These are phyloP conservation scores for Talaromyces verruculosus DNA, from an alignment of 2,329 filamentous ascomycete species.

Conservation along the genomic window DNA sequence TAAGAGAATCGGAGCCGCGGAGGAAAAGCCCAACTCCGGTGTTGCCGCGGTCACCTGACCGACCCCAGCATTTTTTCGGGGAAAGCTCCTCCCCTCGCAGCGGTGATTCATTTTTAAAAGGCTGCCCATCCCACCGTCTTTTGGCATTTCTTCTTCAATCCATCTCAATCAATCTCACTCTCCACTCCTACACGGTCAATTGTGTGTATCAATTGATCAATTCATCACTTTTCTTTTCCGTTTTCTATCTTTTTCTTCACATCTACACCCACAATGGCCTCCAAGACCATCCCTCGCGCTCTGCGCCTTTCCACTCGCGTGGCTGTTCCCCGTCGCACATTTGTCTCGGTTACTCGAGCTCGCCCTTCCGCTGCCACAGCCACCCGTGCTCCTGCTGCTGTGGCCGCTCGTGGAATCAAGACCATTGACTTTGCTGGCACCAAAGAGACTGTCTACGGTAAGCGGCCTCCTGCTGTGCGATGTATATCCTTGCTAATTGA, in stretches of 20 bases:
- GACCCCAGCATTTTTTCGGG: conserved; percentile 20
- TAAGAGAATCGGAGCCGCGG: conserved; percentile 25
- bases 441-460: conserved; percentile 82
- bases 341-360: conserved; percentile 56
- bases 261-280: conserved; percentile 42
- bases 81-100: conserved; percentile 25
- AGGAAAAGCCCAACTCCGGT: conserved; percentile 31
- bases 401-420: conserved; percentile 76
- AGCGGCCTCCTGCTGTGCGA: not conserved
- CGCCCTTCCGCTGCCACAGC: conserved; percentile 52
- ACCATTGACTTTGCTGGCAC: conserved; percentile 97
- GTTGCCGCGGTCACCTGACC: conserved; percentile 20
- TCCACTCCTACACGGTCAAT: conserved; percentile 15
- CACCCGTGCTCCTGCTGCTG: conserved; percentile 51
- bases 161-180: conserved; percentile 21
- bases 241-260: not conserved
- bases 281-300: conserved; percentile 55
- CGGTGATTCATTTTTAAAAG: conserved; percentile 23
- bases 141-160: conserved; percentile 21
- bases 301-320: conserved; percentile 51
- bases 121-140: conserved; percentile 24
- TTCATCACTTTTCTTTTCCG: not conserved
- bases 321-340: conserved; percentile 58
- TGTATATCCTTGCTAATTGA: not conserved
- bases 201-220: conserved; percentile 13